phyloP scores from a whole-genome alignment of 352 stramenopile species.

The Thraustochytrium striatum region DNA sequence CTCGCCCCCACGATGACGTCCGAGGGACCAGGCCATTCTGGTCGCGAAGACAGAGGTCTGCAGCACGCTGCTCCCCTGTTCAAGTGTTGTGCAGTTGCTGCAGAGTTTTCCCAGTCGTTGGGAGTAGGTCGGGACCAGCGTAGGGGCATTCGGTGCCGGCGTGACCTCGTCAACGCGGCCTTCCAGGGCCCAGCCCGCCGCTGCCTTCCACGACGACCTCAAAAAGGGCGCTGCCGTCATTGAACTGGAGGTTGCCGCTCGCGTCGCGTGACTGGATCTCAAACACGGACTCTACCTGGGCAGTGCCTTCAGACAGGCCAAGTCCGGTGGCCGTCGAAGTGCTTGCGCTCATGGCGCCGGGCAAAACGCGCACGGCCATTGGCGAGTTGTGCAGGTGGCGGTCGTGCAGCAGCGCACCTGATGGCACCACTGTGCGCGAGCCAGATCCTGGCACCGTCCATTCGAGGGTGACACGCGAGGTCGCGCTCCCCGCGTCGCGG shows the following conservation, averaged over 20 bases:
- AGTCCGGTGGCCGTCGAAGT: slow-evolving; percentile 60
- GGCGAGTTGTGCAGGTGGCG: slow-evolving; percentile 58
- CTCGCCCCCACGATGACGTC: slow-evolving; percentile 29
- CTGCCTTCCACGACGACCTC: slow-evolving; percentile 73
- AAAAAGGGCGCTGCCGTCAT: slow-evolving; percentile 66
- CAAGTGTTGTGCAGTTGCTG: background rate
- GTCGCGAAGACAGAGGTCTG: background rate
- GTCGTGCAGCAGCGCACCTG: slow-evolving; percentile 58
- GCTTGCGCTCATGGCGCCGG: slow-evolving; percentile 63
- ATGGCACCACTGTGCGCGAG: slow-evolving; percentile 52
- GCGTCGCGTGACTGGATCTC: slow-evolving; percentile 64
- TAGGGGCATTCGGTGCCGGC: background rate
- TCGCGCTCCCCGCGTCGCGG: slow-evolving; percentile 67
- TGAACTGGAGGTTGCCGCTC: slow-evolving; percentile 73
- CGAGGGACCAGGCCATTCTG: background rate
- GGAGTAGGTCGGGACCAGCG: background rate
- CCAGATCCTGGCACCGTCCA: slow-evolving; percentile 62
- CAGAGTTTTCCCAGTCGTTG: slow-evolving; percentile 57
- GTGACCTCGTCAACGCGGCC: slow-evolving; percentile 75
- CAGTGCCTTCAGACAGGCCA: slow-evolving; percentile 56
- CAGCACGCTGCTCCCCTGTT: background rate
- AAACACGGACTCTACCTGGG: slow-evolving; percentile 31
- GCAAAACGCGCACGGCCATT: slow-evolving; percentile 66
- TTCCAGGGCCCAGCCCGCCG: slow-evolving; percentile 72
- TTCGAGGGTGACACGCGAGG: slow-evolving; percentile 72